Evolutionary conservation across 352 stramenopile genomes (phyloP).

Genomic region (Plasmopara viticola): DNA sequence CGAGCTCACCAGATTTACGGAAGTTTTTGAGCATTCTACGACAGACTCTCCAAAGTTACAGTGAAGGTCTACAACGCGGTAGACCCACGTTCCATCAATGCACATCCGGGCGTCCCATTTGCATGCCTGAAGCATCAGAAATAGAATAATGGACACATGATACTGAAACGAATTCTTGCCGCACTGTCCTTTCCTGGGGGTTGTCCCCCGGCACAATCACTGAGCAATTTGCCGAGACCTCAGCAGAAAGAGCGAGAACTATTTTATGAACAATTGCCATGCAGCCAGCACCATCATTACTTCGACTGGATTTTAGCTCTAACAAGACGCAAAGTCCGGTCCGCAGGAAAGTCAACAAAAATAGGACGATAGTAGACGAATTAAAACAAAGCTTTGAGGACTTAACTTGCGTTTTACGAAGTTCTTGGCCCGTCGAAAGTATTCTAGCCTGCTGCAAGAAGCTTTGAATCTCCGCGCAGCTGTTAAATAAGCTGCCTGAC

Average conservation of each 20-base stretch:
- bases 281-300: conserved; percentile 1
- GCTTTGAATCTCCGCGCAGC: conserved; percentile 49
- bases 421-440: conserved; percentile 1
- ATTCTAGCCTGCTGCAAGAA: conserved; percentile 37
- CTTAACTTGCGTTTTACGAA: conserved; percentile 8
- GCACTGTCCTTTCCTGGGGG: conserved; percentile 27
- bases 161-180: not conserved
- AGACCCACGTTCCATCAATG: too few species aligned
- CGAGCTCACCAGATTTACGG: not conserved
- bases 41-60: too few species aligned
- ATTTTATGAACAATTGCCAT: not conserved
- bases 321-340: too few species aligned
- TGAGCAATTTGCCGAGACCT: conserved; percentile 2
- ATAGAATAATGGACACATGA: not conserved
- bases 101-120: conserved; percentile 39
- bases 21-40: too few species aligned
- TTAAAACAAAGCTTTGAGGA: conserved; percentile 5
- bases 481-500: conserved; percentile 37
- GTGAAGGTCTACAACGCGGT: too few species aligned
- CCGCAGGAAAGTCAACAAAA: not conserved
- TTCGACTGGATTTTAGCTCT: not conserved
- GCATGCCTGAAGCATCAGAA: conserved; percentile 31
- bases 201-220: conserved; percentile 19
- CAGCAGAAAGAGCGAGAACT: conserved; percentile 1
- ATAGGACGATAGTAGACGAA: conserved; percentile 9